Percentiles rank a stretch among this genome's conserved stretches.
These are phyloP conservation scores for Teratosphaeria viscida DNA, from an alignment of 2,329 filamentous ascomycete genomes.

Conservation along the genomic window DNA sequence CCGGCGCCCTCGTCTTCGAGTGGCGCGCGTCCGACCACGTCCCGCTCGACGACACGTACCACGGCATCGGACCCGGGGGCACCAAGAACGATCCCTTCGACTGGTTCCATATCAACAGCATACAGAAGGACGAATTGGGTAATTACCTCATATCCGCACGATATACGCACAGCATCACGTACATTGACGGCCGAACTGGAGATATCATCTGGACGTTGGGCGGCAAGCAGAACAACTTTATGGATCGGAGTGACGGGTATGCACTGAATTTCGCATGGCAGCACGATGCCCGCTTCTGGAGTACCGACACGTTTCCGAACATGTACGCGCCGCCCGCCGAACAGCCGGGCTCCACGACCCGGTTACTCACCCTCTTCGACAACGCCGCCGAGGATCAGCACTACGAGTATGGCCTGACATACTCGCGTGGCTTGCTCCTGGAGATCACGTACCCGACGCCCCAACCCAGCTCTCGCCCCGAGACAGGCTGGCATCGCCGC, in stretches of 20 bases:
- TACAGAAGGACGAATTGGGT: constrained; percentile 37
- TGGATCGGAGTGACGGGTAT: constrained; percentile 18
- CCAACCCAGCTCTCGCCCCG: background rate
- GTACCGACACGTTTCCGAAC: constrained; percentile 16
- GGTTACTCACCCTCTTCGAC: constrained; percentile 42
- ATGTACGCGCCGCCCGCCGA: constrained; percentile 14
- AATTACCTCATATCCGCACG: constrained; percentile 39
- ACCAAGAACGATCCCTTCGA: constrained; percentile 38
- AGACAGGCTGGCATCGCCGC: background rate
- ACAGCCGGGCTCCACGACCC: constrained; percentile 24
- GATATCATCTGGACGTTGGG: constrained; percentile 39
- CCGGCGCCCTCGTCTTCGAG: constrained; percentile 34
- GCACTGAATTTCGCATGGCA: constrained; percentile 25
- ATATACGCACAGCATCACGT: constrained; percentile 33
- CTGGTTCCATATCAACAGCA: constrained; percentile 44
- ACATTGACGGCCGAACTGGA: constrained; percentile 34
- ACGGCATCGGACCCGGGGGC: constrained; percentile 29
- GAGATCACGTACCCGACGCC: constrained; percentile 21
- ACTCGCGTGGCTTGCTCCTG: constrained; percentile 23
- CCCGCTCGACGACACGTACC: constrained; percentile 20
- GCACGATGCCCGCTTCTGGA: constrained; percentile 22
- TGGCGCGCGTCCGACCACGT: constrained; percentile 40
- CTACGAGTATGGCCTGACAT: constrained; percentile 19
- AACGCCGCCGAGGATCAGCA: constrained; percentile 38
- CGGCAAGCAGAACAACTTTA: constrained; percentile 33